Evolutionary conservation across 805 yeast species (phyloP), one percentile per base, ranked within the genome.

Genomic region (Peterozyma xylosa): DNA sequence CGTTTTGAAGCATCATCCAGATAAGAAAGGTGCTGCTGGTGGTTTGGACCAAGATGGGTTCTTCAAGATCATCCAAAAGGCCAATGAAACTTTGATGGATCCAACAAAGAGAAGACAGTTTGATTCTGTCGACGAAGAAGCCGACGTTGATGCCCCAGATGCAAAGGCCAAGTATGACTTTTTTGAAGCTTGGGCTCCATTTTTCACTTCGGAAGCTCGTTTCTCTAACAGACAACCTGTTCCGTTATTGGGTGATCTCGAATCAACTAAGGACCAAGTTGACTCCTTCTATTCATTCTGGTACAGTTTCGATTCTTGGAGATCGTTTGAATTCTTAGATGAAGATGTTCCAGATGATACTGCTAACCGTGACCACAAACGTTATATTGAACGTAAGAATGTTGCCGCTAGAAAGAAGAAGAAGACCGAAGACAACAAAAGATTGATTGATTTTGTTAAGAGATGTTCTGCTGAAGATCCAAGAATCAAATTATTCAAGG

Each of bases 311-410:
- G 96, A 93, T 69, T 91, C 98, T 16, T 93, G 99, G 99, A 86
- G 96, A 75, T 75, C 96, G 39, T 93, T 93, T 63, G 99, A 93
- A 72, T 93, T 90, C 73, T 78, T 89, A 66, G 99, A 93, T 63
- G 99, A 93, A 74, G 99, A 93, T 63, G 96, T 90, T 59, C 99
- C 99, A 55, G 99, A 93, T 73, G 99, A 93, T 70, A 86, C 97
- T 46, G 86, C 96, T 49, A 93, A 93, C 82, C 89, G 99, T 78
- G 99, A 93, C 67, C 96, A 93, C 80, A 93, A 93, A 76, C 95
- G 99, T 73, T 86, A 88, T 75, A 83, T 90, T 55, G 99, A 93
- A 73, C 88, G 91, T 76, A 93, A 93, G 78, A 93, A 93, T 76
- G 80, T 86, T 68, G 89, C 96, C 54, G 87, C 95, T 47, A 86